Percentiles rank a stretch among this genome's conserved stretches.
Evolutionary conservation across 495 filamentous ascomycete genomes (phyloP).

Genomic region (Aspergillus nidulans): DNA sequence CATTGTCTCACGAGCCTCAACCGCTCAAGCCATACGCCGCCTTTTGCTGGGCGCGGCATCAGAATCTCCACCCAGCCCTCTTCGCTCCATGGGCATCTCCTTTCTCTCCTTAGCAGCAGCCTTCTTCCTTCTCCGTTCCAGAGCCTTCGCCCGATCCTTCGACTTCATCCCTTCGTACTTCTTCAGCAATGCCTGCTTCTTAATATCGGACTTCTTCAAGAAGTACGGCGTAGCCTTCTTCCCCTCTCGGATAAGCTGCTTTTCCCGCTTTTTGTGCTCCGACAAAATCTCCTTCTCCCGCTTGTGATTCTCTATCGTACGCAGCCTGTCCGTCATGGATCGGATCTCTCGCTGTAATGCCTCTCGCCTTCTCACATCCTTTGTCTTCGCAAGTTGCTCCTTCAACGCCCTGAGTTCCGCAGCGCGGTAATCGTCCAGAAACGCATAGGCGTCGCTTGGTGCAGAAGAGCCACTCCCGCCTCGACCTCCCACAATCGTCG

Average conservation of each 20-base stretch:
- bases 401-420: constrained; percentile 72
- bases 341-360: constrained; percentile 61
- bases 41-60: constrained; percentile 27
- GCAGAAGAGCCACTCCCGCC: constrained; percentile 35
- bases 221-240: constrained; percentile 91
- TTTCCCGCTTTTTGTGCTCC: constrained; percentile 76
- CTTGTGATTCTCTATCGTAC: constrained; percentile 62
- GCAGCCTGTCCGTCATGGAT: constrained; percentile 65
- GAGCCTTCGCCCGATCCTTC: constrained; percentile 70
- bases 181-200: constrained; percentile 74
- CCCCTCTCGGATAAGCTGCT: constrained; percentile 74
- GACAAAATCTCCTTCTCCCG: constrained; percentile 59
- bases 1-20: background rate
- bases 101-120: constrained; percentile 72
- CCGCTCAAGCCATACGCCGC: constrained; percentile 28
- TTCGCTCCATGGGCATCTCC: constrained; percentile 65
- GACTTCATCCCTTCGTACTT: constrained; percentile 76
- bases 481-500: constrained; percentile 38
- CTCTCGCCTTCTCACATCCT: constrained; percentile 57
- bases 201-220: constrained; percentile 84
- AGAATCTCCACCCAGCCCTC: constrained; percentile 31
- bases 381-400: constrained; percentile 58
- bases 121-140: constrained; percentile 86
- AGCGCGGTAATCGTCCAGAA: constrained; percentile 79
- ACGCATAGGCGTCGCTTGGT: constrained; percentile 67